Conservation (phyloP, 202 grass and related monocot species). For the Digitaria exilis region DNA sequence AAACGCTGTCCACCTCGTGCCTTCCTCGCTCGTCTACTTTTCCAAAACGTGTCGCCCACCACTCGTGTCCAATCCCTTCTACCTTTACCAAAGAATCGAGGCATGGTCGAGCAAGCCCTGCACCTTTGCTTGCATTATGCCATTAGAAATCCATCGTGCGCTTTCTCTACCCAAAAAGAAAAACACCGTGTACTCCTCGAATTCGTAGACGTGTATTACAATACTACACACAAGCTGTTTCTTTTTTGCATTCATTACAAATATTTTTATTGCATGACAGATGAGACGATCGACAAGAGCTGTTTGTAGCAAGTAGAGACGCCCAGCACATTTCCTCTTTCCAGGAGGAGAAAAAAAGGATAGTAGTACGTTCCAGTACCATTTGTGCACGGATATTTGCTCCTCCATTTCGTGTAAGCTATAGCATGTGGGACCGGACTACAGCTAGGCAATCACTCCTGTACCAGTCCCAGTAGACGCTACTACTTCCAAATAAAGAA, state of each 20-base stretch:
- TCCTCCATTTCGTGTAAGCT: neutral
- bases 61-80: constrained; percentile 7
- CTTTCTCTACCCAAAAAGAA: neutral
- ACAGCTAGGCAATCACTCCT: neutral
- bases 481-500: neutral
- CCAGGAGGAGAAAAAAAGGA: neutral
- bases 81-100: neutral
- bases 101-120: neutral
- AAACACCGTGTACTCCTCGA: no score
- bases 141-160: neutral
- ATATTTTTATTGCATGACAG: no score
- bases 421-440: neutral
- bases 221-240: neutral
- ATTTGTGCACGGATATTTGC: neutral
- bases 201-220: neutral
- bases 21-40: neutral
- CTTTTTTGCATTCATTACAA: no score
- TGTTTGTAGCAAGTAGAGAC: neutral
- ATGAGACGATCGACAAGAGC: neutral
- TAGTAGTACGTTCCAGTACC: neutral
- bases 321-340: neutral
- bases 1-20: neutral
- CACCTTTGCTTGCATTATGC: neutral
- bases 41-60: constrained; percentile 10
- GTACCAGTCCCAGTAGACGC: neutral